Base-by-base conservation (phyloP, 2,329 filamentous ascomycete species). In the Ascochyta clinopodiicola region DNA sequence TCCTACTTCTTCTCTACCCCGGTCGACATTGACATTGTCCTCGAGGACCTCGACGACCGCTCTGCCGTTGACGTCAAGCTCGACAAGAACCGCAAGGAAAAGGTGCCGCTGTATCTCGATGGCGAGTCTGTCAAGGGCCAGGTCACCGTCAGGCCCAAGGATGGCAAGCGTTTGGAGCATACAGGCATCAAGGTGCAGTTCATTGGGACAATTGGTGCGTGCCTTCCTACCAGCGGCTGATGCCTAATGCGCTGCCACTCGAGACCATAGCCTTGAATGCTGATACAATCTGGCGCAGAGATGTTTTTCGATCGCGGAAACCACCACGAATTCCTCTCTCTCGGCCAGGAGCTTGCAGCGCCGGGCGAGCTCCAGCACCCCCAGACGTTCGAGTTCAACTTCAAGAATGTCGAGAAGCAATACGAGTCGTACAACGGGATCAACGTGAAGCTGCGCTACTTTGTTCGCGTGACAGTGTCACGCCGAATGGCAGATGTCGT, bases 221-320 rank as follows among this genome's bases (percentile, higher is more conserved):
- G 13, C 38, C 38, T 27, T 25, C 21, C 10, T 31, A 19, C 21
- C 29, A 25, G n/a, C 21, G n/a, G 42, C 37, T 51, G 47, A 46
- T 37, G 52, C 42, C 52, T 51, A 17, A 38, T 43, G 32, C 22
- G 13, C 37, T 10, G n/a, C 12, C 21, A 6, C 8, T 37, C 22
- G 40, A 31, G 6, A 22, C 29, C 13, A 6, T 8, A 6, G 29
- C 29, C 2, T 21, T 15, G 24, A 27, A 51, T 52, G 57, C 70
- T 67, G 48, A 62, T 47, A 39, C 31, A 21, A 5, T 24, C 17
- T 43, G 46, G 39, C 34, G 25, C 53, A 96, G 95, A 99, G 78
- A 99, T 99, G 95, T 99, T 98, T 85, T 99, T 96, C 78, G 95
- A 99, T 77, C 91, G 95, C 73, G 94, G 94, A 69, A 99, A 97